These are phyloP conservation scores for Dryas drummondii DNA, from an alignment of 306 rosid genomes.

Conservation along the genomic window DNA sequence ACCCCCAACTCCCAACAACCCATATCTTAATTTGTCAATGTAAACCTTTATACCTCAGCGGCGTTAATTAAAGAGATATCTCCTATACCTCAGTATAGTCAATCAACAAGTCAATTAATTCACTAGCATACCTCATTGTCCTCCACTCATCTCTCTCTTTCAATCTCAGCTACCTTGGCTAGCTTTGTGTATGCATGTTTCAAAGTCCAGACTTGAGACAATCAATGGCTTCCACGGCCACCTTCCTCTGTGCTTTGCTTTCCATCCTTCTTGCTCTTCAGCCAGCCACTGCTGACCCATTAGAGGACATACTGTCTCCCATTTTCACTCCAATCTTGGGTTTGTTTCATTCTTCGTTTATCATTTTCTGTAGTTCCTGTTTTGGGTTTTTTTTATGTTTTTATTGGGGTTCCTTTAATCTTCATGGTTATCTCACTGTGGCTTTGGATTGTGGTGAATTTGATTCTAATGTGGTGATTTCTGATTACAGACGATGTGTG, in stretches of 20 bases:
- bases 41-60: conserved; percentile 12
- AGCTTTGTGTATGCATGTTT: not conserved
- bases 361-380: not conserved
- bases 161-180: not conserved
- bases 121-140: not conserved
- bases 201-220: not conserved
- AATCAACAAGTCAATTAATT: not conserved
- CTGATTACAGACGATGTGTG: conserved; percentile 58
- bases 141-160: conserved; percentile 9
- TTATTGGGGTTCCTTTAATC: conserved; percentile 19
- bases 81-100: conserved; percentile 1
- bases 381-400: not conserved
- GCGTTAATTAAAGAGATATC: conserved; percentile 8
- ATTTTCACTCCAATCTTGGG: conserved; percentile 63
- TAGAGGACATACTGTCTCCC: conserved; percentile 48
- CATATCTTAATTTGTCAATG: not conserved
- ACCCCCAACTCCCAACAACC: conserved; percentile 37
- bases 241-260: conserved; percentile 25
- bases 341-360: conserved; percentile 25
- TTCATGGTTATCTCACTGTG: not conserved
- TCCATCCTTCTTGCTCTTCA: conserved; percentile 38
- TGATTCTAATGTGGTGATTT: conserved; percentile 2
- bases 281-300: conserved; percentile 37
- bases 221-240: conserved; percentile 43
- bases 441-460: not conserved